These are phyloP conservation scores for Marasmius sp. DNA, from an alignment of 1,284 basidiomycete species.

Conservation along the genomic window DNA sequence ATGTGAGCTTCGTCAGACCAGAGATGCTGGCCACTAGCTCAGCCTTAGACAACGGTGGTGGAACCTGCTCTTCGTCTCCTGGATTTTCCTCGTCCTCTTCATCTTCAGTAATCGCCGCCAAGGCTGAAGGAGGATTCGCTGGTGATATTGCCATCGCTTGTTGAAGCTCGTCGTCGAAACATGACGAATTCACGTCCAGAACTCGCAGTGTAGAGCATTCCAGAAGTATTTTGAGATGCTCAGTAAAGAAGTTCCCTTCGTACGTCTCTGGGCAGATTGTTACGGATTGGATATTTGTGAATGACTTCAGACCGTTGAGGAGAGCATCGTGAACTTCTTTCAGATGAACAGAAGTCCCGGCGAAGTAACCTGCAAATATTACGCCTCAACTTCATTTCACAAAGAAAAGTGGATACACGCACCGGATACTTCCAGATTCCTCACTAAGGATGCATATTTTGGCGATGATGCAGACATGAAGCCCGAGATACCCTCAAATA, in stretches of 20 bases:
- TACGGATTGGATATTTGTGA: not conserved
- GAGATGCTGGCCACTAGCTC: not conserved
- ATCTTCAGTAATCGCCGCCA: not conserved
- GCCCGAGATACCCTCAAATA: not conserved
- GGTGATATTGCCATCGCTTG: not conserved
- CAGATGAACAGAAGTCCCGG: not conserved
- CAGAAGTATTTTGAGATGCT: not conserved
- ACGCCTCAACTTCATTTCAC: not conserved
- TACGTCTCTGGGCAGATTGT: not conserved
- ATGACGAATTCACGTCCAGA: not conserved
- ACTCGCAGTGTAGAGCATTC: not conserved
- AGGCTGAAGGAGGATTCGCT: not conserved
- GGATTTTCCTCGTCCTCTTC: not conserved
- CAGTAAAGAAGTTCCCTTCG: not conserved
- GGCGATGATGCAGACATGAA: not conserved
- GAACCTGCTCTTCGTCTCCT: not conserved
- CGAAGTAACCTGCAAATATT: not conserved
- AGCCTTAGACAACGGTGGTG: not conserved
- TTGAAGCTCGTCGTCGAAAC: not conserved
- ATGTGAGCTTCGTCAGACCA: constrained; percentile 5
- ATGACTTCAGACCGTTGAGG: not conserved
- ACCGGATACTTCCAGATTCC: not conserved
- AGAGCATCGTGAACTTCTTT: not conserved
- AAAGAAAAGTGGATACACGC: not conserved
- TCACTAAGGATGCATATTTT: not conserved